A percentile compares a stretch with the other conserved stretches of the same genome.
These are phyloP conservation scores for Eucalyptus shirleyi DNA, from an alignment of 345 rosid species.

Conservation along the genomic window DNA sequence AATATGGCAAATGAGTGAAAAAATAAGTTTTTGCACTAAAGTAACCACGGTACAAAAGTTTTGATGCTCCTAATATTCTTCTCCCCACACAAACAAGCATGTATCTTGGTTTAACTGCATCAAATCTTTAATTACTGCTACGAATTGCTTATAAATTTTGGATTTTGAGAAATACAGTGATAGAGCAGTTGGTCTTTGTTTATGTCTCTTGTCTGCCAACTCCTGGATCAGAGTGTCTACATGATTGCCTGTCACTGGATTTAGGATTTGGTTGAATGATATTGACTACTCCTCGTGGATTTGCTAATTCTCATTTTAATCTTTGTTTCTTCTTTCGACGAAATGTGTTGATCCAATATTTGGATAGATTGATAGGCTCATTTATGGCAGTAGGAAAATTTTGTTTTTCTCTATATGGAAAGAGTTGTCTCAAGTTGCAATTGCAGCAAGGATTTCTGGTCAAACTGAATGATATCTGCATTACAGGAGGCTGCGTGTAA, in stretches of 20 bases:
- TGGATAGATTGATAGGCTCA: not conserved
- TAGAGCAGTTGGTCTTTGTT: not conserved
- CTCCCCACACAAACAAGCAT: not conserved
- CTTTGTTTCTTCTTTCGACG: not conserved
- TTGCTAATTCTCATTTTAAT: not conserved
- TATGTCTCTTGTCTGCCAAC: not conserved
- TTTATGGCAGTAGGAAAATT: not conserved
- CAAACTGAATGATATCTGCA: not conserved
- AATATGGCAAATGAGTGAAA: no score
- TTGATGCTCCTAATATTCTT: no score
- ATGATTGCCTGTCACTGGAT: not conserved
- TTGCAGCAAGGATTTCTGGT: not conserved
- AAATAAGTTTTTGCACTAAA: no score
- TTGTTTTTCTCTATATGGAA: not conserved
- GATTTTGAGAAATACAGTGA: not conserved
- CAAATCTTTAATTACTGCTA: not conserved
- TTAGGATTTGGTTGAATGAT: not conserved
- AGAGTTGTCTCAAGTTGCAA: not conserved
- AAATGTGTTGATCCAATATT: not conserved
- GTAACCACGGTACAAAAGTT: no score
- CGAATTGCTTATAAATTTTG: not conserved
- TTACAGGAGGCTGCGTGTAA: slow-evolving; percentile 90
- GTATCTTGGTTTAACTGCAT: not conserved
- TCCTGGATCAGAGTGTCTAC: not conserved
- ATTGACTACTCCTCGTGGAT: not conserved